These are phyloP conservation scores for Phytophthora macrochlamydospora DNA, from an alignment of 352 stramenopile genomes.

Conservation along the genomic window DNA sequence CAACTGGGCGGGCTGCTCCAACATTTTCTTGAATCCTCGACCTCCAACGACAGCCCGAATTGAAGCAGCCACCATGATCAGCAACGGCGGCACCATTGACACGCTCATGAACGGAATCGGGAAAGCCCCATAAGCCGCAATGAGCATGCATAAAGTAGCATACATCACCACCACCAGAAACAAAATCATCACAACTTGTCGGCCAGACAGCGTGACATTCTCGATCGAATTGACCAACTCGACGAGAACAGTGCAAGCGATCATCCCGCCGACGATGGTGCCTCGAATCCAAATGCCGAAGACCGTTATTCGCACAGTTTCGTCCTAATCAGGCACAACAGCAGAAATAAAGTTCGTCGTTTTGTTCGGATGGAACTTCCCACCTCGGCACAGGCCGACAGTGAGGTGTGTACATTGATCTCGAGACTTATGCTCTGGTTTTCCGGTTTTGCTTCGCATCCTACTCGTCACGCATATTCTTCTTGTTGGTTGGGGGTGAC, in stretches of 20 bases:
- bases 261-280: slow-evolving; percentile 9
- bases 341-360: too few relatives aligned
- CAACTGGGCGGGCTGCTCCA: slow-evolving; percentile 14
- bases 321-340: too few relatives aligned
- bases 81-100: slow-evolving; percentile 19
- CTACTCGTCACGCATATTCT: slow-evolving; percentile 26
- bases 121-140: slow-evolving; percentile 13
- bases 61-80: slow-evolving; percentile 12
- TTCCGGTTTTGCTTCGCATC: slow-evolving; percentile 18
- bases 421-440: slow-evolving; percentile 30
- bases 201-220: slow-evolving; percentile 5
- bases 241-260: slow-evolving; percentile 14
- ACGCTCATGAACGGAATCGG: slow-evolving; percentile 25
- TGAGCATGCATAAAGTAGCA: slow-evolving; percentile 7
- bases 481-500: slow-evolving; percentile 20
- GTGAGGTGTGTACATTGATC: slow-evolving; percentile 26
- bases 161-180: slow-evolving; percentile 11
- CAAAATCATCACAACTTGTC: slow-evolving; percentile 12
- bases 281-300: slow-evolving; percentile 21
- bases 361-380: slow-evolving; percentile 24
- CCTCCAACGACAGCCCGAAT: slow-evolving; percentile 8
- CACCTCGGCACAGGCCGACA: slow-evolving; percentile 12
- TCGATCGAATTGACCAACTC: slow-evolving; percentile 18
- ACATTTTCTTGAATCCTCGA: slow-evolving; percentile 10
- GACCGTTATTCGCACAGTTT: slow-evolving; percentile 3